A percentile compares a stretch with the other conserved stretches of the same genome.
Evolutionary conservation across 306 rosid species (phyloP).

Genomic region (Cucurbita pepo): DNA sequence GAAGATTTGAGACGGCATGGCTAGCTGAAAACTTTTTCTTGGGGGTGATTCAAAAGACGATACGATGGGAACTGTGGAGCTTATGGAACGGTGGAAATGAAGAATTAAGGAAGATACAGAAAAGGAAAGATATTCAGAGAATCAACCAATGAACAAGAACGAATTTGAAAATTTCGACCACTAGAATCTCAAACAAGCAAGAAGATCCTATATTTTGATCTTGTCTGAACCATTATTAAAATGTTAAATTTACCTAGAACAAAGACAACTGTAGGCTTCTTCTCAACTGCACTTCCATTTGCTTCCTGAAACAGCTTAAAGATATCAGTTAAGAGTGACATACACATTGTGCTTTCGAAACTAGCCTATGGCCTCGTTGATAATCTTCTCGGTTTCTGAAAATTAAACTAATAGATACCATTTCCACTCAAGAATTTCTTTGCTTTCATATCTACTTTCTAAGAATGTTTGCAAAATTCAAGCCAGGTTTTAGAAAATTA

Average conservation of each 20-base stretch:
- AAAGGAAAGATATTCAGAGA: neutral
- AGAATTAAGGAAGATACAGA: neutral
- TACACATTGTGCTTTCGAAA: neutral
- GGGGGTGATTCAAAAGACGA: neutral
- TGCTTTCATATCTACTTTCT: no score
- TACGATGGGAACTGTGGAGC: neutral
- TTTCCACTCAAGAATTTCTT: no score
- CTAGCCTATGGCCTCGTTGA: no score
- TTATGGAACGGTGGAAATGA: neutral
- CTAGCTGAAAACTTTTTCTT: neutral
- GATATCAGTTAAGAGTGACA: neutral
- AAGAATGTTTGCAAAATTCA: no score
- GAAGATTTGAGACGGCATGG: neutral
- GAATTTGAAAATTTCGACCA: neutral
- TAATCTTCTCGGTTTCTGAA: no score
- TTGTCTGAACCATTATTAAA: neutral
- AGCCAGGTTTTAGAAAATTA: no score
- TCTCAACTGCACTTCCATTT: conserved; percentile 28
- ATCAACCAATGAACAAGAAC: neutral
- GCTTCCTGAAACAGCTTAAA: conserved; percentile 26
- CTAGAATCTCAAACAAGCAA: neutral
- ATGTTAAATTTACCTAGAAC: conserved; percentile 44
- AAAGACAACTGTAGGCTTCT: conserved; percentile 53
- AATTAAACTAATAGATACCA: no score
- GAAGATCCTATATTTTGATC: neutral